Percentiles rank a stretch among this genome's conserved stretches.
phyloP scores from a whole-genome alignment of 2,329 filamentous ascomycete genomes.

The Verticillium isaacii region DNA sequence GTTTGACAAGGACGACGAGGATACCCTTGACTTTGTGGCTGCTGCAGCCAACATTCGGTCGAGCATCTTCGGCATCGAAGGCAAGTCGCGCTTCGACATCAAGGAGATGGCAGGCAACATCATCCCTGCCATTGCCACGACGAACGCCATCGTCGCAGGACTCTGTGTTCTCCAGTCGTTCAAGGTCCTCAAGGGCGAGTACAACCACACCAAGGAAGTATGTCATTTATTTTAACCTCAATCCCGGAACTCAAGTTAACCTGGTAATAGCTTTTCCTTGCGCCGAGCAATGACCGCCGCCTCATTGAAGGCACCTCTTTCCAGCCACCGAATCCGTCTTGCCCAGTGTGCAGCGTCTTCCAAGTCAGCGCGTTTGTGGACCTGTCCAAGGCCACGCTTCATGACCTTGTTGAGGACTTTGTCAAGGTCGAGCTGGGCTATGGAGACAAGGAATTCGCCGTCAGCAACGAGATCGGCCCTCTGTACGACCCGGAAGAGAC shows the following conservation, averaged over 20 bases:
- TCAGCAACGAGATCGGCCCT: constrained; percentile 70
- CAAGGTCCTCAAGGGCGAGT: constrained; percentile 76
- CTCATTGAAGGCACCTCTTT: constrained; percentile 54
- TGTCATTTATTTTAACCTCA: constrained; percentile 7
- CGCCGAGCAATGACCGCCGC: constrained; percentile 56
- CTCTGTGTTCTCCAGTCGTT: constrained; percentile 89
- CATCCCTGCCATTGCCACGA: constrained; percentile 96
- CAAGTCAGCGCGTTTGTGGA: constrained; percentile 66
- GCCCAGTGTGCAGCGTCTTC: constrained; percentile 75
- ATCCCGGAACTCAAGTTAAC: constrained; percentile 1
- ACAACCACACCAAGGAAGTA: constrained; percentile 69
- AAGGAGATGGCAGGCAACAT: constrained; percentile 99
- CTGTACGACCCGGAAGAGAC: constrained; percentile 88
- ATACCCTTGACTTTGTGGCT: constrained; percentile 91
- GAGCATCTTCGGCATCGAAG: constrained; percentile 80
- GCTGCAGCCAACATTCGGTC: constrained; percentile 88
- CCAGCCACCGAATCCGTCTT: constrained; percentile 70
- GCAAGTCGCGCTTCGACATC: constrained; percentile 89
- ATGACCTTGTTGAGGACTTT: constrained; percentile 73
- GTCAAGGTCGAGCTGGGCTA: constrained; percentile 69
- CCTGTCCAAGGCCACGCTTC: constrained; percentile 65
- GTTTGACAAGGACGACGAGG: constrained; percentile 96
- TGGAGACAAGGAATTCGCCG: constrained; percentile 69
- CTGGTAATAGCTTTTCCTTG: constrained; percentile 64
- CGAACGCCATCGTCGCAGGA: constrained; percentile 92